Base-by-base conservation (phyloP, 164 flowering plant genomes). In the Tetracentron sinense region DNA sequence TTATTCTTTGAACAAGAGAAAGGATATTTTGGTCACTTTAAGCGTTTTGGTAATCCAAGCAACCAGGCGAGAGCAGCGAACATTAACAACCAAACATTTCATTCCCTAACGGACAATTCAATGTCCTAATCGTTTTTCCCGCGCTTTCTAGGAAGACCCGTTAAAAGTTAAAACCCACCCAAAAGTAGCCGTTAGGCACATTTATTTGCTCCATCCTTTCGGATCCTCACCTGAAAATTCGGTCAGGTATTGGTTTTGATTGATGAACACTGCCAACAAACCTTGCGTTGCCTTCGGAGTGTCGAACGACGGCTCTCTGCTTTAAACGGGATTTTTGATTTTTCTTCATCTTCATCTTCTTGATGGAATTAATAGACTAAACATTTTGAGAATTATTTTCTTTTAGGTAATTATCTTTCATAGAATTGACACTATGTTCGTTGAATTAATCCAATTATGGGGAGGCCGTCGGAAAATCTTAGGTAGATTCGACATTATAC, bases 271-370 rank as follows among this genome's bases (percentile, higher is more conserved):
- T 26, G 29, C 14, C 56, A 27, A 53, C 56, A 26, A 53, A 53
- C 31, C 14, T 1, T 31, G n/a, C 33, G 31, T 53, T 2, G 4
- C 30, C 25, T 12, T 26, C n/a, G 27, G 27, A 52, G 10, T 25
- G 7, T 10, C 14, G 44, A 38, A 4, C 44, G 8, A 38, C 8
- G 8, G 8, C 8, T 8, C 44, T 38, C 44, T 70, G 74, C 77
- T 66, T 78, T 49, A 59, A 77, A 74, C 73, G 25, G 26, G 28
- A 54, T 33, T 62, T 31, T 12, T 26, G 46, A 53, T 2, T 16
- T 51, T 42, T 0, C 3, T 63, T 50, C 53, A 6, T 66, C 48
- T n/a, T n/a, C 62, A 38, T 38, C 7, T 16, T 61, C 64, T 61
- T 65, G 27, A 29, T 6, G 35, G 14, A 20, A 28, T 1, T 20